phyloP scores from a whole-genome alignment of 208 protist species.

The Trypanosoma caninum region DNA sequence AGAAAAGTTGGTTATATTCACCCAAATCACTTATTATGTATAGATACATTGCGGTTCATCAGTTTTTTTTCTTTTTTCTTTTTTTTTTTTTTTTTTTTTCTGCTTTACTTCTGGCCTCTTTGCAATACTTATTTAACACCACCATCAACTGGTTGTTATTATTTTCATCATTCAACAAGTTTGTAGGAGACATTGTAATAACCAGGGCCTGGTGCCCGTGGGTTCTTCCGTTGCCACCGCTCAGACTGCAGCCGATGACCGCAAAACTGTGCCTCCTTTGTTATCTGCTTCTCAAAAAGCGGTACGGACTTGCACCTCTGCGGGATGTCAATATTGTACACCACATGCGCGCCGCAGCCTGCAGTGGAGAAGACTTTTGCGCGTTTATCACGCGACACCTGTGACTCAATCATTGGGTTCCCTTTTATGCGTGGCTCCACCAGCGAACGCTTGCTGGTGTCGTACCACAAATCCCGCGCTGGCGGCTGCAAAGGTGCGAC shows the following conservation, averaged over 20 bases:
- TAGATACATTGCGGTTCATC: too few relatives aligned
- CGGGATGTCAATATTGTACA: conserved; percentile 42
- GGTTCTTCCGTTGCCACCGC: conserved; percentile 55
- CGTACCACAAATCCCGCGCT: conserved; percentile 62
- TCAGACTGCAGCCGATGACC: conserved; percentile 73
- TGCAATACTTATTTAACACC: neutral
- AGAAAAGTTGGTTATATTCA: too few relatives aligned
- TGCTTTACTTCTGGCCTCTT: neutral
- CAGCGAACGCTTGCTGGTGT: conserved; percentile 29
- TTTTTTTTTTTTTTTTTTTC: conserved; percentile 5
- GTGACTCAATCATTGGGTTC: conserved; percentile 56
- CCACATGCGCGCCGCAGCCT: conserved; percentile 49
- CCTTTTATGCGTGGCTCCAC: conserved; percentile 52
- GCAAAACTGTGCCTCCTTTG: conserved; percentile 80
- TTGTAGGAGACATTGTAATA: conserved; percentile 60
- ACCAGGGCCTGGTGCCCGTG: conserved; percentile 63
- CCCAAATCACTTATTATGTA: too few relatives aligned
- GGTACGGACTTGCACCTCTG: conserved; percentile 53
- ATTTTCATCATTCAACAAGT: conserved; percentile 33
- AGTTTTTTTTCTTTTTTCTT: neutral
- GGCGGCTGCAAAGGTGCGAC: conserved; percentile 25
- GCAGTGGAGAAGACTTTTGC: conserved; percentile 28
- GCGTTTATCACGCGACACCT: conserved; percentile 48
- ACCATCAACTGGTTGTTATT: neutral
- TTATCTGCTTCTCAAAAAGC: conserved; percentile 80